These are phyloP conservation scores for Hypoxylon sp. DNA, from an alignment of 2,329 filamentous ascomycete species.

Conservation along the genomic window DNA sequence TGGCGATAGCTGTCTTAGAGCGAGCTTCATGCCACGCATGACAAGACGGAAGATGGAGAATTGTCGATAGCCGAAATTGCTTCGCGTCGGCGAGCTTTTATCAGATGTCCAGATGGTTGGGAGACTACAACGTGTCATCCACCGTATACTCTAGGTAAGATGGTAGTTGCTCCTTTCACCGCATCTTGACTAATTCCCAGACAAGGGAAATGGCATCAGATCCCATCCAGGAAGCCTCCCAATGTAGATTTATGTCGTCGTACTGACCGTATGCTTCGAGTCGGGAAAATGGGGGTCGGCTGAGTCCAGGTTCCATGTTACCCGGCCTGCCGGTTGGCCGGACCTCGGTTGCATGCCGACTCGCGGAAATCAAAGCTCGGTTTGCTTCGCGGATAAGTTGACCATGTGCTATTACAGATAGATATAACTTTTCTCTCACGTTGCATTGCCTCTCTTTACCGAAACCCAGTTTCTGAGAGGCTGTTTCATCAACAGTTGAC, in stretches of 20 bases:
- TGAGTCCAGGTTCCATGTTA: constrained; percentile 24
- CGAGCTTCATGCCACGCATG: constrained; percentile 31
- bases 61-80: constrained; percentile 39
- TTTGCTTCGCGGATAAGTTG: constrained; percentile 33
- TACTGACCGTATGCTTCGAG: constrained; percentile 25
- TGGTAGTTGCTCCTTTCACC: constrained; percentile 9
- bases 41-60: constrained; percentile 30
- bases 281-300: constrained; percentile 24
- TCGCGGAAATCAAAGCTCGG: constrained; percentile 24
- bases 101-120: constrained; percentile 24
- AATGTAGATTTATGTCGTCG: constrained; percentile 27
- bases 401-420: constrained; percentile 4
- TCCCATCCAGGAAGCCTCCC: constrained; percentile 2
- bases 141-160: constrained; percentile 9
- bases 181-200: neutral
- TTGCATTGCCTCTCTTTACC: neutral
- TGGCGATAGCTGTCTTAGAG: constrained; percentile 30
- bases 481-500: constrained; percentile 23
- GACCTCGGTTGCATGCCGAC: constrained; percentile 40
- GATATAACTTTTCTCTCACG: constrained; percentile 13
- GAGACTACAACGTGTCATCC: constrained; percentile 37
- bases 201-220: constrained; percentile 21
- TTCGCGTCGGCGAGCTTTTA: constrained; percentile 25
- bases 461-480: neutral
- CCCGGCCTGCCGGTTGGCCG: constrained; percentile 32